Evolutionary conservation across 2,329 filamentous ascomycete genomes (phyloP), one percentile per base, ranked within the genome.

Genomic region (Microsporum audouinii): DNA sequence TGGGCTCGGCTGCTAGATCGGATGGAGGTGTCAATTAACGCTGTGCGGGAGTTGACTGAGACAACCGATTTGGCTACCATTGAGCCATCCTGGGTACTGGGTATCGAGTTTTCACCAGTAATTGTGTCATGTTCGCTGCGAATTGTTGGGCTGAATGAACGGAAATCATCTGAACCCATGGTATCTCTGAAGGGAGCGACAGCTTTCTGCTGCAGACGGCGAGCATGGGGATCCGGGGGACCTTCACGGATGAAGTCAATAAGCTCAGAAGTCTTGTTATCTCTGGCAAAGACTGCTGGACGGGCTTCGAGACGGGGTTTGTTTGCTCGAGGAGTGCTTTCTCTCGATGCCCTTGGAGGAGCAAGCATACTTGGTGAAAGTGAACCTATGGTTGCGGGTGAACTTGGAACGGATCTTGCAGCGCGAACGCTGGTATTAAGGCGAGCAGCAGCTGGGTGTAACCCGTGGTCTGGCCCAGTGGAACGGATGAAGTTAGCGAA

Each of bases 191-290:
- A 95, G 0, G 91, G 89, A 7, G 91, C 90, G 10, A 94, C 86
- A n/a, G 83, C 84, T 17, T 88, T 85, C 17, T 38, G 53, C 47
- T 90, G 88, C 64, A 95, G 94, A 29, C 89, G 85, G 62, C 85
- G 88, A 64, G 82, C 82, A 31, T 80, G 80, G 51, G 77, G 71
- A 63, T 77, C 81, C 0, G 88, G 87, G 2, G 91, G 91, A 0
- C 91, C 92, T 70, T 89, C 86, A 53, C 91, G 86, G 65, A 99
- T 95, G 72, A 99, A 97, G 71, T 97, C 91, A 66, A 96, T 96
- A 62, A 99, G 77, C 63, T 96, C 94, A 10, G 89, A 88, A 61
- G 86, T 95, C 65, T 86, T 86, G 58, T 84, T 84, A 58, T 79
- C 80, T 61, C 77, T 77, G 57, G 85, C 80, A 14, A 84, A 80